These are phyloP conservation scores for Arthrinium phaeospermum DNA, from an alignment of 2,329 filamentous ascomycete species.

Conservation along the genomic window DNA sequence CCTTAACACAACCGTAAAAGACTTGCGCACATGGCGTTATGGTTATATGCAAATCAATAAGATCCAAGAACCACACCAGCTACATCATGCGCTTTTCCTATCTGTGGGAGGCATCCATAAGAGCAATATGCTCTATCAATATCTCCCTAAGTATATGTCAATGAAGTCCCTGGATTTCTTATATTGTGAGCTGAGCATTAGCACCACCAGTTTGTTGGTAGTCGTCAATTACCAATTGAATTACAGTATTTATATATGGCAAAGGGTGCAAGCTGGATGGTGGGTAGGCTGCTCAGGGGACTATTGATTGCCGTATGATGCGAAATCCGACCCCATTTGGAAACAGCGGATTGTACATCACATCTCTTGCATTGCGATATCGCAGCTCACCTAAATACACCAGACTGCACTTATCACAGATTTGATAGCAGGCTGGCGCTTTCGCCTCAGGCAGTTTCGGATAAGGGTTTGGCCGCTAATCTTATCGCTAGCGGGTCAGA, in stretches of 20 bases:
- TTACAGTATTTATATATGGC: neutral
- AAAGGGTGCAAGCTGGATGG: neutral
- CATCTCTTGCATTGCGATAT: neutral
- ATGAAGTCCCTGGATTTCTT: no score
- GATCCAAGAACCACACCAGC: neutral
- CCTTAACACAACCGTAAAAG: neutral
- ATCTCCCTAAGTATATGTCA: no score
- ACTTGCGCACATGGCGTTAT: neutral
- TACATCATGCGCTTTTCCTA: neutral
- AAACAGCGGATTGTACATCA: neutral
- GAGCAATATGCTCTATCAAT: no score
- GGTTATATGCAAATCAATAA: neutral
- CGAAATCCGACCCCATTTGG: neutral
- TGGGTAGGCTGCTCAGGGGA: neutral
- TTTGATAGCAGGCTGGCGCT: neutral
- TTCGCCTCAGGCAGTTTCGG: neutral
- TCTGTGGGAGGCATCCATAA: no score
- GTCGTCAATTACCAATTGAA: neutral
- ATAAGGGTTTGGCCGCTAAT: neutral
- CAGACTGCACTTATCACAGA: no score
- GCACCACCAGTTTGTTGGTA: neutral
- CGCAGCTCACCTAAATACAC: no score
- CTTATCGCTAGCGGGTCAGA: conserved; percentile 13
- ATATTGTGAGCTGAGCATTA: neutral
- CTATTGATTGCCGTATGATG: neutral